Conservation (phyloP, 768 basidiomycete genomes). For the Megacollybia marginata region DNA sequence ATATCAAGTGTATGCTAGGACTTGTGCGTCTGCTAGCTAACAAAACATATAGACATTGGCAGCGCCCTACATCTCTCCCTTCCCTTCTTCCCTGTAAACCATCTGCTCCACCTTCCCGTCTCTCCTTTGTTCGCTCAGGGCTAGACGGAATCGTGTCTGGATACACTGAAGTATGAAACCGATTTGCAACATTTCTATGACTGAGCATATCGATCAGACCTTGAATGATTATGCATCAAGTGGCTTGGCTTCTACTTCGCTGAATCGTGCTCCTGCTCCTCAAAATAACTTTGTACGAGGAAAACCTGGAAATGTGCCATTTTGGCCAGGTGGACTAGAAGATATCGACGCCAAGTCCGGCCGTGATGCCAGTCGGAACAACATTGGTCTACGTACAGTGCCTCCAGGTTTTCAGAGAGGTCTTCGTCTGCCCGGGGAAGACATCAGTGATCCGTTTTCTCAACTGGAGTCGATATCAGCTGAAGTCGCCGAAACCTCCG, state of each 20-base stretch:
- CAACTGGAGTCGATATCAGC: neutral
- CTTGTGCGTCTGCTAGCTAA: neutral
- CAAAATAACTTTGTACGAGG: constrained; percentile 83
- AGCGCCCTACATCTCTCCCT: constrained; percentile 50
- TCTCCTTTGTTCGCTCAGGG: constrained; percentile 71
- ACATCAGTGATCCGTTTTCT: constrained; percentile 34
- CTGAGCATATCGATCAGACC: constrained; percentile 29
- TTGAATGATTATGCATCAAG: constrained; percentile 48
- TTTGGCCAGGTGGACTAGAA: constrained; percentile 90
- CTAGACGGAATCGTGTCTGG: constrained; percentile 76
- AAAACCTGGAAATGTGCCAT: constrained; percentile 89
- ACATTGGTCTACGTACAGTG: constrained; percentile 53
- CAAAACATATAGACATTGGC: constrained; percentile 55
- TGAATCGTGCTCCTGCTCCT: constrained; percentile 78
- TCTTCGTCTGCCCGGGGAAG: constrained; percentile 59
- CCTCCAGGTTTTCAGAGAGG: constrained; percentile 84
- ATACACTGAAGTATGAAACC: constrained; percentile 60
- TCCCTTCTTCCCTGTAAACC: constrained; percentile 59
- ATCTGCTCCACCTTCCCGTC: constrained; percentile 65
- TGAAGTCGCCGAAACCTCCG: neutral
- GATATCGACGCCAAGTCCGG: constrained; percentile 35
- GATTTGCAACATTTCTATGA: too few species aligned
- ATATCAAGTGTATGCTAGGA: constrained; percentile 70
- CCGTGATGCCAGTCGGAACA: constrained; percentile 17
- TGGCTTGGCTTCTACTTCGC: constrained; percentile 77